Evolutionary conservation across 1,284 basidiomycete species (phyloP), one percentile per base, ranked within the genome.

Genomic region (Ustilago crameri): DNA sequence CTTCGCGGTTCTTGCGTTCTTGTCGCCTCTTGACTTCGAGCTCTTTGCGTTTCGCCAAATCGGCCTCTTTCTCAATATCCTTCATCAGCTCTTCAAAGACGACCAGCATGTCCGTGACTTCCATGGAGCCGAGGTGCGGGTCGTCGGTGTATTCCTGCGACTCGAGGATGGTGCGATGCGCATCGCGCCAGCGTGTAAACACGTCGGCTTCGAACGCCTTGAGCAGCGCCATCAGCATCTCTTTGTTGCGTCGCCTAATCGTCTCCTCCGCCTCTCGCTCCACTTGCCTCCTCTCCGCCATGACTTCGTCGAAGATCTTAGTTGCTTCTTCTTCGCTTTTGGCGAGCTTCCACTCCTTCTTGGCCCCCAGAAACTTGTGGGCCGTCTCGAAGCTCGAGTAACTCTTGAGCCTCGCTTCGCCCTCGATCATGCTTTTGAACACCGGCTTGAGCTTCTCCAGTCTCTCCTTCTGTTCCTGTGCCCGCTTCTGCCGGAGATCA

Each of bases 11-110:
- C 64, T 76, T 56, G 10, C 80, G 61, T 32, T 81, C 76, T n/a
- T 49, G 51, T 3, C 74, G 32, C 32, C 62, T 22, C 40, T 56
- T 54, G 18, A 30, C 45, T 4, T 54, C 55, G 5, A 43, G 40
- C n/a, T 59, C 59, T 41, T 50, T 60, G 17, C 55, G 62, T 42
- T 50, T 50, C n/a, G 50, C 46, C 18, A 52, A 34, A 26, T 56
- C 50, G 7, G 75, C 60, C 2, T 82, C 75, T 37, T 60, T 64
- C 47, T 83, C 81, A 18, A 83, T 65, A 5, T 32, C 44, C 18
- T 53, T 47, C 53, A 82, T 81, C 23, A 79, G 66, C 45, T 76
- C 77, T 38, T 82, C 78, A 51, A 82, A 83, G 9, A 82, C 74
- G 3, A 41, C 43, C 37, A 83, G 58, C 78, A 82, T 81, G 40